Base-by-base conservation (phyloP, 495 filamentous ascomycete genomes). In the Annulohypoxylon maeteangense region DNA sequence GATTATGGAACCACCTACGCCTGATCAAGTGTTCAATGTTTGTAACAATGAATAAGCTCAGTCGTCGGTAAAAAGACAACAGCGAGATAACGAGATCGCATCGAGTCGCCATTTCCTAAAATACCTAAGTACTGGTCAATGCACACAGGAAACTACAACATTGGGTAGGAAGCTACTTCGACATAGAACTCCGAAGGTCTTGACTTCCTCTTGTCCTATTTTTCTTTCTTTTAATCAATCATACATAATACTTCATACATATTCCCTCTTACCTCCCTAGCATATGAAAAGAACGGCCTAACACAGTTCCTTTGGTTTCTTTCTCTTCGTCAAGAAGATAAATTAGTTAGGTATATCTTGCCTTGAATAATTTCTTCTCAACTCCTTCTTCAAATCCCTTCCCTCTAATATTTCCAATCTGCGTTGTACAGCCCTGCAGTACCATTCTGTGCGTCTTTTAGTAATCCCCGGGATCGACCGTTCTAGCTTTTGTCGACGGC, bases 341-440 rank as follows among this genome's bases (percentile, higher is more conserved):
- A 25, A 3, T 16, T 48, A 47, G 36, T 62, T 56, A 47, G 36
- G 58, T 56, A 12, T 51, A 67, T 48, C 54, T 40, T 31, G 25
- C 25, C 38, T 18, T 42, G 36, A 20, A 1, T 31, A 51, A 1
- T 34, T 50, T 42, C 70, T 44, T 47, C 32, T 44, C 22, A 7
- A 18, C 31, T 42, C 20, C 16, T 16, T 22, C 14, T 4, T 38
- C 38, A 34, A 65, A 42, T 50, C 25, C n/a, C 56, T 44, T 45
- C 16, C 47, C 40, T 32, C 48, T 14, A 22, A 44, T 48, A 51
- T 38, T 36, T 64, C 36, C 36, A 14, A 12, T 40, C 45, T 56
- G 47, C 7, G 47, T 68, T 63, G 65, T 62, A 72, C 70, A 44
- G 40, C 4, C 56, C 61, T 60, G 47, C 60, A 45, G 53, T 48